A percentile compares a stretch with the other conserved stretches of the same genome.
phyloP scores from a whole-genome alignment of 352 stramenopile species.

The Globisporangium alternatum region DNA sequence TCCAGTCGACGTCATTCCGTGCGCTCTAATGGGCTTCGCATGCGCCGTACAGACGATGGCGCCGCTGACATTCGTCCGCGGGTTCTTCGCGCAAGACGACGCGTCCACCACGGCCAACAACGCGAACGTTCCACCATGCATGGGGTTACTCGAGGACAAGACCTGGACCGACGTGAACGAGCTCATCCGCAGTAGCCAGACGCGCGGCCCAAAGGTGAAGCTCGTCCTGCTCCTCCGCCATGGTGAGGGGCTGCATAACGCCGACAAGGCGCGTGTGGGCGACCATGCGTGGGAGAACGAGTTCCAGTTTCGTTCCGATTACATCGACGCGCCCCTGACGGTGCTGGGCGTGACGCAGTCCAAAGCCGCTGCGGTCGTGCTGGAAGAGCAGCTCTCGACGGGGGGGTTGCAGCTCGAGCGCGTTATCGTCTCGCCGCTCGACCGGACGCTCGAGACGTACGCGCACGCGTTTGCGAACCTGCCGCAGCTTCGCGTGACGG shows the following conservation, averaged over 20 bases:
- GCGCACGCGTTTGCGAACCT: slow-evolving; percentile 32
- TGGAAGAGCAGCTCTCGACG: slow-evolving; percentile 7
- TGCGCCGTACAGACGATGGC: not conserved
- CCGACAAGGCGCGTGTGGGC: slow-evolving; percentile 54
- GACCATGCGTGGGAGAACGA: slow-evolving; percentile 46
- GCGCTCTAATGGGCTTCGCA: not conserved
- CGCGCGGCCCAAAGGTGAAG: slow-evolving; percentile 22
- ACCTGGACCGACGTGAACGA: slow-evolving; percentile 30
- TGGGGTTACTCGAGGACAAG: slow-evolving; percentile 27
- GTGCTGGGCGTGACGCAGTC: slow-evolving; percentile 27
- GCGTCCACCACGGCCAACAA: not conserved
- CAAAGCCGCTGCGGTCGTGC: slow-evolving; percentile 1
- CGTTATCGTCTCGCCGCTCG: slow-evolving; percentile 64
- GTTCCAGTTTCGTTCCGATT: slow-evolving; percentile 45
- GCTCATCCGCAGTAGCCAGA: slow-evolving; percentile 19
- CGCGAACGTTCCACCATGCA: not conserved
- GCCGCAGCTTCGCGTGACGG: slow-evolving; percentile 36
- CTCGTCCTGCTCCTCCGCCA: slow-evolving; percentile 60
- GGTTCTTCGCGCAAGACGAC: not conserved
- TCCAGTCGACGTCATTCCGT: not conserved
- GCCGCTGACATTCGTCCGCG: not conserved
- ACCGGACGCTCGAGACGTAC: slow-evolving; percentile 66
- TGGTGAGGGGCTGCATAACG: slow-evolving; percentile 66
- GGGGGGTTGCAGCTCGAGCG: slow-evolving; percentile 30
- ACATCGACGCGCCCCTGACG: slow-evolving; percentile 62